Evolutionary conservation across 441 rosid species (phyloP).

Genomic region (Pelargonium australe): DNA sequence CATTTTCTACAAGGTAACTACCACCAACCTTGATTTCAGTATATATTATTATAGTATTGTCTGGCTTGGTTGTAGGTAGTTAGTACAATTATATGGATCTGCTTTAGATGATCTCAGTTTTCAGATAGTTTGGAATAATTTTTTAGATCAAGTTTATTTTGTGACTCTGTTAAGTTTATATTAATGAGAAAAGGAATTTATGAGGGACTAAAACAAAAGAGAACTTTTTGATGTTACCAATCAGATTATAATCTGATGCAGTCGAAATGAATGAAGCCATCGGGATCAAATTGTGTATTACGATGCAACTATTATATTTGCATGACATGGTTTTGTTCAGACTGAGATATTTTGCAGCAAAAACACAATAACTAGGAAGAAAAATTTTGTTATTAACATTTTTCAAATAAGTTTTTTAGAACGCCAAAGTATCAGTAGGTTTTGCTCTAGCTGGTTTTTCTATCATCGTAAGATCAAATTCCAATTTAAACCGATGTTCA

Average conservation of each 20-base stretch:
- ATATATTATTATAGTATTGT: slow-evolving; percentile 7
- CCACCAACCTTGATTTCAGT: slow-evolving; percentile 10
- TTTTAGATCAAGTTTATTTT: not conserved
- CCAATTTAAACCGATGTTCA: not conserved
- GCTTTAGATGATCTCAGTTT: not conserved
- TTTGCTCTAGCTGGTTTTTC: no score
- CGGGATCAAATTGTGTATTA: not conserved
- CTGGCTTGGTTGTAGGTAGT: not conserved
- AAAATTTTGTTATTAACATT: not conserved
- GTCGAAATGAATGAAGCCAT: not conserved
- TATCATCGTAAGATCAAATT: not conserved
- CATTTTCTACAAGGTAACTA: slow-evolving; percentile 44
- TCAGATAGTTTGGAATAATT: not conserved
- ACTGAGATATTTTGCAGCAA: not conserved
- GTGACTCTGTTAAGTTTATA: not conserved
- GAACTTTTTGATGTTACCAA: no score
- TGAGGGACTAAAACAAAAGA: no score
- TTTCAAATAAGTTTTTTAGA: not conserved
- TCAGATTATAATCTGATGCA: not conserved
- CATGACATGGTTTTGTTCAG: not conserved
- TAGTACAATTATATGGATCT: slow-evolving; percentile 4
- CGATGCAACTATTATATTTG: not conserved
- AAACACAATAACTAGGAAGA: not conserved
- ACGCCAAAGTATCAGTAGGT: not conserved
- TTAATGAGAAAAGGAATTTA: not conserved